Evolutionary conservation across 192 early-diverging fungal genomes (phyloP), one percentile per base, ranked within the genome.

Genomic region (Entomortierella parvispora): DNA sequence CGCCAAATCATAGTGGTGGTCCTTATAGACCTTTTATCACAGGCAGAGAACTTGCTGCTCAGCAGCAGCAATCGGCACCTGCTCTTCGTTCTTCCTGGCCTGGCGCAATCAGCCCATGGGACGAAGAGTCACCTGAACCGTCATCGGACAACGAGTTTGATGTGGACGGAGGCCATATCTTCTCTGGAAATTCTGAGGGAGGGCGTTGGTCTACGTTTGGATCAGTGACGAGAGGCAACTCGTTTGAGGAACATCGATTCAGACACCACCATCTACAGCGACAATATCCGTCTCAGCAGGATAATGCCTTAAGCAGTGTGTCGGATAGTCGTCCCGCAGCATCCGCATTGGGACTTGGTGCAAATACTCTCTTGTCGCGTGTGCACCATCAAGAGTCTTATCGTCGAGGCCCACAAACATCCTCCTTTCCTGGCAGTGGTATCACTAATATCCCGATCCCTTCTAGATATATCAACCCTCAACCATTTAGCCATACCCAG

Each of bases 361-460:
- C 65, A 22, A 53, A 23, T 6, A 4, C 64, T 26, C 22, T 26
- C 9, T 17, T 28, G 28, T 66, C 53, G 14, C 45, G 28, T 1
- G 2, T 29, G 20, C 64, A 58, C 22, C 7, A 22, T 32, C 29
- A 1, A 8, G 64, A 51, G 1, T 1, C 23, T 9, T 3, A 1
- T n/a, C 45, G 46, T 9, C 65, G 57, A 6, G 37, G 33, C 42
- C 48, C 48, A 2, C 26, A 69, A 23, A 32, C 68, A 15, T 20
- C 25, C 17, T 34, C 37, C 0, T 61, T 31, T 15, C 42, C 37
- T 32, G 42, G 50, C 49, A 69, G 28, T 46, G 54, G 54, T 12
- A 11, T 57, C n/a, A 65, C 62, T 31, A 59, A 47, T 15, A 74
- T 74, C 43, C 70, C 70, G 2, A 74, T 74, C 25, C 70, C 70